phyloP scores from a whole-genome alignment of 345 rosid species.

The Pseudoturritis turrita region DNA sequence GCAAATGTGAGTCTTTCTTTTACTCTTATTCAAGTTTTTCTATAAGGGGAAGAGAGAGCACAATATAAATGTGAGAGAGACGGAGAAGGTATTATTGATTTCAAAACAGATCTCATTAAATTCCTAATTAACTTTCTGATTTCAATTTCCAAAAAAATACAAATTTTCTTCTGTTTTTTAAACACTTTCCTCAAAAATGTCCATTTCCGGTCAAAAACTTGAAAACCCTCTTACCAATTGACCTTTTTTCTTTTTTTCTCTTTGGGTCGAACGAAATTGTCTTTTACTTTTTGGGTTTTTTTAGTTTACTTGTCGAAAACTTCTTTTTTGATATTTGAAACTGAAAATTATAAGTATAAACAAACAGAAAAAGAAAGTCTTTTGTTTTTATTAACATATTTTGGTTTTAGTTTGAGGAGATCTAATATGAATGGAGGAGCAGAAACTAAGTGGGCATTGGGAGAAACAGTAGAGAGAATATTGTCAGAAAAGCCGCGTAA shows the following conservation, averaged over 20 bases:
- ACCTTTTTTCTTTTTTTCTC: not conserved
- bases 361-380: no score
- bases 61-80: constrained; percentile 19
- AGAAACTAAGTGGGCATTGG: not conserved
- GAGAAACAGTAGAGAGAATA: constrained; percentile 47
- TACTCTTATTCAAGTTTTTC: constrained; percentile 3
- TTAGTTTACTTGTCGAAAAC: not conserved
- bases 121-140: constrained; percentile 17
- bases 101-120: constrained; percentile 21
- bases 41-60: constrained; percentile 9
- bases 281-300: not conserved
- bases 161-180: not conserved
- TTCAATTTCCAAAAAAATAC: not conserved
- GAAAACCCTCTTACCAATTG: not conserved
- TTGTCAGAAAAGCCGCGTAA: constrained; percentile 54
- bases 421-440: not conserved
- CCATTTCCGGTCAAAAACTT: constrained; percentile 3
- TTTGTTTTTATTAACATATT: not conserved
- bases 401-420: not conserved
- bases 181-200: constrained; percentile 6
- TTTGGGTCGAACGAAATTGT: constrained; percentile 5
- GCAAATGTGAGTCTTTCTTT: constrained; percentile 1
- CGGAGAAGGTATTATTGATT: not conserved
- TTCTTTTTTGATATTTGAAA: no score
- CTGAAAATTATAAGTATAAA: no score